Conservation (phyloP, 1,139 yeast genomes). For the Torulaspora pretoriensis region DNA sequence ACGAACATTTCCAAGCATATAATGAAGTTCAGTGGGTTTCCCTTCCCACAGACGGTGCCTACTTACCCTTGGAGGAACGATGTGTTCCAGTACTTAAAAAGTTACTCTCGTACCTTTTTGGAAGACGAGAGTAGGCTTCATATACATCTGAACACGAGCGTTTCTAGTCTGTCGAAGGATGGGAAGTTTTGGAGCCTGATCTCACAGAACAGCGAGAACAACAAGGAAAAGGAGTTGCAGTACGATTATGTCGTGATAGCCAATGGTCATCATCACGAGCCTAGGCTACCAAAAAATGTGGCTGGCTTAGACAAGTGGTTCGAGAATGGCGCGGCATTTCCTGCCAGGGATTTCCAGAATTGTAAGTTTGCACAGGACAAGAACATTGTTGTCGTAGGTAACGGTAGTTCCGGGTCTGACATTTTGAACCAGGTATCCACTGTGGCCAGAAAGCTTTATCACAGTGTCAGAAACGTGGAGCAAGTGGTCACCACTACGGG, state of each 20-base stretch:
- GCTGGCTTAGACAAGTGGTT: conserved; percentile 45
- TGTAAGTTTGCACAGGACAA: conserved; percentile 44
- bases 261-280: conserved; percentile 53
- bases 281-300: conserved; percentile 44
- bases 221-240: conserved; percentile 27
- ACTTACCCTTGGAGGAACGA: conserved; percentile 28
- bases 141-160: conserved; percentile 22
- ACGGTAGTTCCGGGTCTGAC: conserved; percentile 61
- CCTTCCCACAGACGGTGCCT: conserved; percentile 22
- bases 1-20: conserved; percentile 30
- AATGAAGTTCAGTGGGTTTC: conserved; percentile 33
- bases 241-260: conserved; percentile 53
- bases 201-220: conserved; percentile 10
- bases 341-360: conserved; percentile 56
- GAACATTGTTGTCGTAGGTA: conserved; percentile 54
- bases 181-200: conserved; percentile 20
- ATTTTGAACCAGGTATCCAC: conserved; percentile 50
- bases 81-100: conserved; percentile 26
- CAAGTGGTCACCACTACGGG: conserved; percentile 27
- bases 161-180: conserved; percentile 16
- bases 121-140: conserved; percentile 14
- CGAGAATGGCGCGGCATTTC: conserved; percentile 49
- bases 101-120: conserved; percentile 23
- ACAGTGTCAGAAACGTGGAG: conserved; percentile 42
- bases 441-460: conserved; percentile 42